Conservation (phyloP, 805 yeast species). For the Yarrowia keelungensis region DNA sequence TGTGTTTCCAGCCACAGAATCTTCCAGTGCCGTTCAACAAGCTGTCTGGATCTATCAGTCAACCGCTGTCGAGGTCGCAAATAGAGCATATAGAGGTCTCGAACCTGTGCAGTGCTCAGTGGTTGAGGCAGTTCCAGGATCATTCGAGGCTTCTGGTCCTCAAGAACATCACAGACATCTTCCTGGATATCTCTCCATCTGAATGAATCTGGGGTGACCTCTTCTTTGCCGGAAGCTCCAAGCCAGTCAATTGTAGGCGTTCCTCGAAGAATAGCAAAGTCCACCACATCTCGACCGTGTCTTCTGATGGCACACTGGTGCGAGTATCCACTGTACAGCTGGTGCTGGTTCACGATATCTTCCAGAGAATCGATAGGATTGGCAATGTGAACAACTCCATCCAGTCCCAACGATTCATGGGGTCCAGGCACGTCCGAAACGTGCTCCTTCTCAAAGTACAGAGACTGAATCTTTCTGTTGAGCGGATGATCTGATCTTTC, state of each 20-base stretch:
- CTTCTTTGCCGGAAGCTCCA: background rate
- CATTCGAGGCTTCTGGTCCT: background rate
- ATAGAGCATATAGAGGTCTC: background rate
- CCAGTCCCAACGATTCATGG: conserved; percentile 23
- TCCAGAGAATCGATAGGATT: conserved; percentile 13
- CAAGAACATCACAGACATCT: background rate
- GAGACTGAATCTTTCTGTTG: conserved; percentile 24
- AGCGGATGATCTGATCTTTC: conserved; percentile 19
- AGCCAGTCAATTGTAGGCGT: conserved; percentile 32
- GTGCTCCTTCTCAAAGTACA: conserved; percentile 26
- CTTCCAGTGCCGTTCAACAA: conserved; percentile 31
- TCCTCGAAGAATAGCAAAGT: conserved; percentile 18
- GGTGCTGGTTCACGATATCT: conserved; percentile 32
- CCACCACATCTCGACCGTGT: conserved; percentile 22
- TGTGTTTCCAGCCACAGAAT: conserved; percentile 29
- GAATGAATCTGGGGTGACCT: conserved; percentile 3
- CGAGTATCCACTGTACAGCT: conserved; percentile 12
- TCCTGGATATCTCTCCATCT: conserved; percentile 13
- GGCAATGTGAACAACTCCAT: conserved; percentile 2
- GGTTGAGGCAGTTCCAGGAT: conserved; percentile 27
- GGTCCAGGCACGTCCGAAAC: conserved; percentile 15
- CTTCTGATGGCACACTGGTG: conserved; percentile 1
- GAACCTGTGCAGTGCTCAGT: background rate
- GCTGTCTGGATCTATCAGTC: conserved; percentile 14
- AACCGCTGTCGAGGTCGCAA: conserved; percentile 23